These are phyloP conservation scores for Candida frijolesensis DNA, from an alignment of 1,139 yeast genomes.

Conservation along the genomic window DNA sequence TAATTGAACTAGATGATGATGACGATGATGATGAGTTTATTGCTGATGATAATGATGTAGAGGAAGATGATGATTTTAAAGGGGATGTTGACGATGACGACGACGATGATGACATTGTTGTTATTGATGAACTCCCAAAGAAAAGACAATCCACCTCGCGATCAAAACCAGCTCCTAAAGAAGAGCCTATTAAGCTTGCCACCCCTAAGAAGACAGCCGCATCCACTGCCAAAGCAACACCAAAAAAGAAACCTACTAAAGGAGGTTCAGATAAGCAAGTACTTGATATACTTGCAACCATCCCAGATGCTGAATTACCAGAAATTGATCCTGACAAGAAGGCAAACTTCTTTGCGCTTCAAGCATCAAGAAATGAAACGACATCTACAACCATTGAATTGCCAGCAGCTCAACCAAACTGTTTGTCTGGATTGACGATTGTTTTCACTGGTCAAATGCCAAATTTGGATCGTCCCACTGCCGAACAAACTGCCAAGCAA, in stretches of 20 bases:
- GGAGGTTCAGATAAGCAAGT: conserved; percentile 33
- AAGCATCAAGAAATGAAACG: conserved; percentile 30
- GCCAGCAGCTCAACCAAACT: conserved; percentile 80
- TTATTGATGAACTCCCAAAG: neutral
- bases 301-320: conserved; percentile 73
- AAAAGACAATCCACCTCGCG: conserved; percentile 6
- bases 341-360: conserved; percentile 50
- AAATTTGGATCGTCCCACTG: conserved; percentile 70
- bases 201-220: neutral
- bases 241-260: conserved; percentile 11
- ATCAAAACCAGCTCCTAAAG: conserved; percentile 10
- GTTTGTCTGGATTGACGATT: conserved; percentile 83
- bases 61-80: conserved; percentile 14
- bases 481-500: conserved; percentile 74
- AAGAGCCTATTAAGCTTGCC: conserved; percentile 4
- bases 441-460: conserved; percentile 94
- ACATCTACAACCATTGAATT: conserved; percentile 39
- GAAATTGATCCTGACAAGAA: conserved; percentile 50
- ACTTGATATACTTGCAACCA: conserved; percentile 54
- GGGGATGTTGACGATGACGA: conserved; percentile 16
- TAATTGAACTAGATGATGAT: conserved; percentile 18
- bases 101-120: conserved; percentile 1
- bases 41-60: neutral
- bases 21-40: conserved; percentile 14
- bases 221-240: conserved; percentile 6